Percentiles rank a stretch among this genome's conserved stretches.
Conservation (phyloP, 2,329 filamentous ascomycete species). For the Xylaria multiplex region DNA sequence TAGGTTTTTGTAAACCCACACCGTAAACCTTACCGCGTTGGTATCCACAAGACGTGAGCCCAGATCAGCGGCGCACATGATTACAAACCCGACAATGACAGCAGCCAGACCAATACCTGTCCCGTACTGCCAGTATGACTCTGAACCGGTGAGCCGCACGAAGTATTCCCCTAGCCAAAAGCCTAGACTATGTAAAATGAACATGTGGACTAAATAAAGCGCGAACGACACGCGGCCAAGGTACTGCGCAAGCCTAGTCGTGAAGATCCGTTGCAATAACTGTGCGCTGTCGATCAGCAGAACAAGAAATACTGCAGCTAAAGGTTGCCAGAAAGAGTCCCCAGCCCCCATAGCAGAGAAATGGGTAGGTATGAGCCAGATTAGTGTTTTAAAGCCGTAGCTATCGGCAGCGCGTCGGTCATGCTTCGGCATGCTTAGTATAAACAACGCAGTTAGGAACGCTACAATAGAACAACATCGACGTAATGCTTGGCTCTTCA, state of each 20-base stretch:
- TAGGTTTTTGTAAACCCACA: conserved; percentile 37
- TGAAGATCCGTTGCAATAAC: conserved; percentile 46
- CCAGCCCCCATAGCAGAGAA: conserved; percentile 28
- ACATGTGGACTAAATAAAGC: conserved; percentile 46
- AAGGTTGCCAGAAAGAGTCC: conserved; percentile 46
- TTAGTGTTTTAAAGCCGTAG: conserved; percentile 40
- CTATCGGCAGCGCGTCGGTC: conserved; percentile 36
- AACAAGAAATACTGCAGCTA: conserved; percentile 45
- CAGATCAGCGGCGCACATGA: conserved; percentile 40
- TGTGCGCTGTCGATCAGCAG: conserved; percentile 39
- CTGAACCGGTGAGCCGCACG: conserved; percentile 28
- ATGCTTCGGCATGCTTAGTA: conserved; percentile 44
- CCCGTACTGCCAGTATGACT: conserved; percentile 34
- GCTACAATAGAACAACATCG: neutral
- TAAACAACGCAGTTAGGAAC: conserved; percentile 34
- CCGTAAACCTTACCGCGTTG: conserved; percentile 38
- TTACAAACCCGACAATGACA: conserved; percentile 34
- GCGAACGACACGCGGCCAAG: conserved; percentile 46
- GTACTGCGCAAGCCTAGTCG: conserved; percentile 43
- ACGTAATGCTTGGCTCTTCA: neutral
- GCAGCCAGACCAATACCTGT: conserved; percentile 29
- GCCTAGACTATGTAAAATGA: conserved; percentile 43
- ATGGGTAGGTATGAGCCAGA: conserved; percentile 37
- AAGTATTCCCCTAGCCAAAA: conserved; percentile 34
- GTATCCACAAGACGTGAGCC: conserved; percentile 42